Evolutionary conservation across 768 basidiomycete species (phyloP).

Genomic region (Boletus sp.): DNA sequence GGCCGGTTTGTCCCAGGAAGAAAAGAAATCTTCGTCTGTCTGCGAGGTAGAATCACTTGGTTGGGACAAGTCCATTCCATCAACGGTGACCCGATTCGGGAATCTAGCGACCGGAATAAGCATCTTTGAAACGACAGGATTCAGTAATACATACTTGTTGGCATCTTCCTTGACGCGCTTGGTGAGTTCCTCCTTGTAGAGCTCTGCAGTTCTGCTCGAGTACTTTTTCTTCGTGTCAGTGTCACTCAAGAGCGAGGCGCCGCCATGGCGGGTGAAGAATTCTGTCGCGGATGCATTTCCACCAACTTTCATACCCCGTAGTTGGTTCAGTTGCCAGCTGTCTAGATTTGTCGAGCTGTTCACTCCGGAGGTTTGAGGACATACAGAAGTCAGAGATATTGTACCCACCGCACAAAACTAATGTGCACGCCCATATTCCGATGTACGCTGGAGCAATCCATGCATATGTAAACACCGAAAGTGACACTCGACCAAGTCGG

Average conservation of each 20-base stretch:
- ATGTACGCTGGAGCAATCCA: constrained; percentile 94
- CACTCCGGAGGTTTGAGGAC: constrained; percentile 20
- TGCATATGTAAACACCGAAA: constrained; percentile 95
- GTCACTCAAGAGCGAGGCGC: constrained; percentile 63
- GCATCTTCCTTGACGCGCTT: constrained; percentile 77
- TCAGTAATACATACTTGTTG: constrained; percentile 47
- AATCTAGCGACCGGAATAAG: constrained; percentile 46
- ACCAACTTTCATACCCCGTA: constrained; percentile 95
- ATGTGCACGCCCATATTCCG: constrained; percentile 98
- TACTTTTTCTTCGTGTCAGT: constrained; percentile 89
- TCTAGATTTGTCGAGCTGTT: constrained; percentile 94
- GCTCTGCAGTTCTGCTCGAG: constrained; percentile 73
- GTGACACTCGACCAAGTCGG: constrained; percentile 98
- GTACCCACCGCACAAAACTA: constrained; percentile 85
- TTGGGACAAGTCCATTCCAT: constrained; percentile 61
- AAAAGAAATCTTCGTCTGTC: constrained; percentile 91
- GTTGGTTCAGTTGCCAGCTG: constrained; percentile 85
- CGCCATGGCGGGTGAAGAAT: constrained; percentile 89
- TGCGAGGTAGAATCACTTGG: constrained; percentile 41
- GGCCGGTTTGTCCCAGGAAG: constrained; percentile 88
- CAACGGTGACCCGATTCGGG: constrained; percentile 75
- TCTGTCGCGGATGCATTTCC: constrained; percentile 86
- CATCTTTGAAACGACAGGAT: neutral
- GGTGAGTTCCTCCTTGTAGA: constrained; percentile 91
- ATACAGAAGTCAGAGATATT: neutral